phyloP scores from a whole-genome alignment of 1,139 yeast species.

The Scheffersomyces stambukii region DNA sequence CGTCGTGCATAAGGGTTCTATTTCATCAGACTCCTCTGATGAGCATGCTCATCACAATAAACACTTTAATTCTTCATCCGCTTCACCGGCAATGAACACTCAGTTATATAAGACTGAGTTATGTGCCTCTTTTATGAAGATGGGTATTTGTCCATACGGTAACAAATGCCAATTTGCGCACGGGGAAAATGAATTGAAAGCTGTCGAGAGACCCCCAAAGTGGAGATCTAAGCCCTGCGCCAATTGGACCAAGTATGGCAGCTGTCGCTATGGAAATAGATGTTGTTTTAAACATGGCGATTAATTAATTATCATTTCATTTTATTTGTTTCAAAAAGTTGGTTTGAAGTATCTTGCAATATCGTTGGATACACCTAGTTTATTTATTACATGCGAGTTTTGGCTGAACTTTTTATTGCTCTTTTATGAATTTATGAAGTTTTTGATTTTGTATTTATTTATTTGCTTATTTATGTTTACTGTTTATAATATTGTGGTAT shows the following conservation, averaged over 20 bases:
- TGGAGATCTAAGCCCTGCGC: slow-evolving; percentile 92
- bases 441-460: slow-evolving; percentile 1
- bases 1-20: not conserved
- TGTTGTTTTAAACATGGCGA: slow-evolving; percentile 86
- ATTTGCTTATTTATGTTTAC: slow-evolving; percentile 1
- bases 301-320: slow-evolving; percentile 4
- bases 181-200: slow-evolving; percentile 72
- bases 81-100: slow-evolving; percentile 44
- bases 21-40: slow-evolving; percentile 1
- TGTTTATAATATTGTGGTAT: no score
- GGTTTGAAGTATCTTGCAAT: not conserved
- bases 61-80: slow-evolving; percentile 2
- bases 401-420: not conserved
- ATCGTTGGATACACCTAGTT: not conserved
- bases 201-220: slow-evolving; percentile 71
- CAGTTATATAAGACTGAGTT: slow-evolving; percentile 86
- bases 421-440: not conserved
- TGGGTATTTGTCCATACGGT: slow-evolving; percentile 82
- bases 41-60: slow-evolving; percentile 1
- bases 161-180: slow-evolving; percentile 94
- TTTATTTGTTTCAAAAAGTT: no score
- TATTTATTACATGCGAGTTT: not conserved
- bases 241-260: slow-evolving; percentile 80
- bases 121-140: slow-evolving; percentile 72
- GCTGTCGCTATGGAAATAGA: slow-evolving; percentile 85